These are phyloP conservation scores for Aspergillaceae sp. DNA, from an alignment of 2,329 filamentous ascomycete species.

Conservation along the genomic window DNA sequence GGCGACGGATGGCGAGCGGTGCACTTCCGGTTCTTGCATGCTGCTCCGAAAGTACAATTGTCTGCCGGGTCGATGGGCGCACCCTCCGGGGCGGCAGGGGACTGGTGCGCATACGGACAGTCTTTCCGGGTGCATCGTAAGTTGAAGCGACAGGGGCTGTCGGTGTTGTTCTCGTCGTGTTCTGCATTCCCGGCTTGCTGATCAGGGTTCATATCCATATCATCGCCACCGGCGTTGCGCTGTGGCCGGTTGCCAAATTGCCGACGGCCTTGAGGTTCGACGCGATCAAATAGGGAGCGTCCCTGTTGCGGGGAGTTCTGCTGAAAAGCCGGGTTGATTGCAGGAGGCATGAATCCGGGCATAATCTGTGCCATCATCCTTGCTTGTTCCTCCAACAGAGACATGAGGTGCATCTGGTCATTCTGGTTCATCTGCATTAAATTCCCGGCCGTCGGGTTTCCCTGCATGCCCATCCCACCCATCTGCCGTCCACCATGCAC, in stretches of 20 bases:
- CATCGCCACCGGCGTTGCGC: slow-evolving; percentile 18
- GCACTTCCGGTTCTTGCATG: slow-evolving; percentile 95
- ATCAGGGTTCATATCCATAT: slow-evolving; percentile 33
- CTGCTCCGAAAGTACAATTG: slow-evolving; percentile 73
- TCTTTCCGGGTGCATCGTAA: slow-evolving; percentile 77
- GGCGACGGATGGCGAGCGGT: slow-evolving; percentile 87
- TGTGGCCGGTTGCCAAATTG: slow-evolving; percentile 45
- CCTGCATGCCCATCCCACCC: slow-evolving; percentile 35
- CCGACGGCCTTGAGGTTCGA: slow-evolving; percentile 46
- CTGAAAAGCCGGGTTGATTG: slow-evolving; percentile 47
- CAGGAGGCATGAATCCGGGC: slow-evolving; percentile 46
- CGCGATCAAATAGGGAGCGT: slow-evolving; percentile 66
- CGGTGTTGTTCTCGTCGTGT: slow-evolving; percentile 45
- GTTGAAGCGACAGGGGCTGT: slow-evolving; percentile 82
- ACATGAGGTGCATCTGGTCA: slow-evolving; percentile 65
- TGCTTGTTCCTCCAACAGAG: slow-evolving; percentile 77
- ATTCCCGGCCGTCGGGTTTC: slow-evolving; percentile 10
- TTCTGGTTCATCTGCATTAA: slow-evolving; percentile 51
- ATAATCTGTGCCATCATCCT: slow-evolving; percentile 72
- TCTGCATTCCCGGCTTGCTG: slow-evolving; percentile 26
- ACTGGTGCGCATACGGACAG: slow-evolving; percentile 91
- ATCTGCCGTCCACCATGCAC: slow-evolving; percentile 41
- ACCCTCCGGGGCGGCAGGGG: slow-evolving; percentile 74
- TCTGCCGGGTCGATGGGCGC: slow-evolving; percentile 70
- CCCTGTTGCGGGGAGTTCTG: slow-evolving; percentile 38